phyloP scores from a whole-genome alignment of 169 alveolate genomes.

The Amoebophrya sp. region DNA sequence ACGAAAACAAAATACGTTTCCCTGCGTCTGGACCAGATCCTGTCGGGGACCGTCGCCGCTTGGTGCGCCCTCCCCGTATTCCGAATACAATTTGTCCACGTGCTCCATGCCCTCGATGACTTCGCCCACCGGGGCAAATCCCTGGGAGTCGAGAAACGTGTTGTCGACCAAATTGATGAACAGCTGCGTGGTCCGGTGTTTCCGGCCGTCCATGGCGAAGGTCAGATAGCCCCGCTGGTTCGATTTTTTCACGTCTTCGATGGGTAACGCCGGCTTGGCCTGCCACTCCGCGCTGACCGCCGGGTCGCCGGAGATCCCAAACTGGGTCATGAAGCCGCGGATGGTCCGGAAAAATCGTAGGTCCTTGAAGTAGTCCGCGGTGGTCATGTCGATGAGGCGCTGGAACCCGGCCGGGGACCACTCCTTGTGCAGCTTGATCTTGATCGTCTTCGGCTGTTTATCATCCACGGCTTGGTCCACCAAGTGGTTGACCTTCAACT shows the following conservation, averaged over 20 bases:
- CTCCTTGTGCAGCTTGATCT: background rate
- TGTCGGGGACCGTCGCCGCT: too few species aligned
- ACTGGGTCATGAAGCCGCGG: constrained; percentile 18
- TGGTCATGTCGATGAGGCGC: background rate
- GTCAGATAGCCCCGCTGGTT: background rate
- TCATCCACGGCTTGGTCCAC: too few species aligned
- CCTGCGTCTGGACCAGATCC: too few species aligned
- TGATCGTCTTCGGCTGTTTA: background rate
- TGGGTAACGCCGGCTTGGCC: background rate
- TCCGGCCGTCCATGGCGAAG: background rate
- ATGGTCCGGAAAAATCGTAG: constrained; percentile 5
- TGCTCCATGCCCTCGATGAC: background rate
- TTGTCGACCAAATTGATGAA: background rate
- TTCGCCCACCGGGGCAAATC: background rate
- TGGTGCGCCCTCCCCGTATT: too few species aligned
- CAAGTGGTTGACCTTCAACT: background rate
- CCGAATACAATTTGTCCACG: too few species aligned
- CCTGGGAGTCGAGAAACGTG: background rate
- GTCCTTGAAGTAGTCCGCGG: background rate
- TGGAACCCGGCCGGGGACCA: background rate
- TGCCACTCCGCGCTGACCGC: background rate
- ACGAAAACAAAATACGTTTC: too few species aligned
- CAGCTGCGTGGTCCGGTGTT: background rate
- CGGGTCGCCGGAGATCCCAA: background rate
- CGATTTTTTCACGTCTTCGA: background rate